Evolutionary conservation across 2,329 filamentous ascomycete genomes (phyloP), one percentile per base, ranked within the genome.

Genomic region (Cercospora sp.): DNA sequence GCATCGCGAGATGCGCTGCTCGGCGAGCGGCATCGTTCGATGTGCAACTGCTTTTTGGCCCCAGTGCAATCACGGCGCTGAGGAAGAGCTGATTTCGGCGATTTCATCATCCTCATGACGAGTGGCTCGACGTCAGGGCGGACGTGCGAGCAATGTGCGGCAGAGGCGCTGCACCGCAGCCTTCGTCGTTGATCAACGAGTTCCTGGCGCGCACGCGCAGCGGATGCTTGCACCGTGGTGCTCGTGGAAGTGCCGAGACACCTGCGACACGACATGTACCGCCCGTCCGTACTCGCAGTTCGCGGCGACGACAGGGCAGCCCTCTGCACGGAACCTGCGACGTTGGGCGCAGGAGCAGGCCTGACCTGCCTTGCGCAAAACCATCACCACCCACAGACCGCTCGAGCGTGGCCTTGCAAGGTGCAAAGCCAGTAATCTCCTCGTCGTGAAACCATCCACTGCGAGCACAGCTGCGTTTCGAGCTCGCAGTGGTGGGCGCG

Each of bases 161-260:
- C 57, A 45, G 33, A 45, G 26, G 59, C 55, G 65, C 42, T 18
- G 53, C n/a, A 16, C 16, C 26, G 18, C 51, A 26, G 16, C 51
- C 20, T 26, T 53, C 60, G 57, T 67, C 28, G 31, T 20, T 42
- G 42, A 23, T 59, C 55, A 28, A 60, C 33, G 42, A 48, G 57
- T 55, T 65, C 23, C 20, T 51, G 51, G 45, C 31, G 26, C 36
- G 42, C 53, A 60, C 42, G 55, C 55, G 40, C 57, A 31, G 55
- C 57, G 48, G 28, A 60, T 48, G n/a, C 58, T 53, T 33, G 61
- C 53, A 63, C 33, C 7, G 33, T 60, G 55, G 55, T 64, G 55
- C 65, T 67, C 57, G 65, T 67, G 42, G 55, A 48, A 53, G 65
- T 67, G 57, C 65, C 60, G 64, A 66, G 58, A 62, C 64, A 61